A percentile compares a stretch with the other conserved stretches of the same genome.
These are phyloP conservation scores for Coniochaeta pulveracea DNA, from an alignment of 2,329 filamentous ascomycete species.

Conservation along the genomic window DNA sequence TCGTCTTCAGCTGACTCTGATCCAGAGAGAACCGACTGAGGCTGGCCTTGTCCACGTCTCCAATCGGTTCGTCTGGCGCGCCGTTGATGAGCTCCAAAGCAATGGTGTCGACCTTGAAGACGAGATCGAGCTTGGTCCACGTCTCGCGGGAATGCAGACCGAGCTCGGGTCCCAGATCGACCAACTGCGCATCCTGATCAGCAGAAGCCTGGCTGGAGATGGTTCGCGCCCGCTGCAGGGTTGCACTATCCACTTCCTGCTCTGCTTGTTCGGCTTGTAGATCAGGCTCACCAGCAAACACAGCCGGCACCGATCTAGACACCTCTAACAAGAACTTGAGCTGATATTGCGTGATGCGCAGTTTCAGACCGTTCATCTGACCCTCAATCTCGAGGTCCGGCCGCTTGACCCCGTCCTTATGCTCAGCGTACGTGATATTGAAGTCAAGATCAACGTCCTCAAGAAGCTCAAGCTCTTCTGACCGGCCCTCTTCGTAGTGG, in stretches of 20 bases:
- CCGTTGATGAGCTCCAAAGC: constrained; percentile 80
- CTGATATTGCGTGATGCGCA: constrained; percentile 82
- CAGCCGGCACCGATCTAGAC: constrained; percentile 75
- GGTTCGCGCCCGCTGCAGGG: constrained; percentile 35
- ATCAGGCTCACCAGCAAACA: constrained; percentile 66
- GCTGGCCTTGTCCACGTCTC: constrained; percentile 65
- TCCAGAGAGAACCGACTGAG: constrained; percentile 91
- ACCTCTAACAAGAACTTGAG: constrained; percentile 82
- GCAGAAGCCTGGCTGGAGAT: constrained; percentile 23
- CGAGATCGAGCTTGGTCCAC: constrained; percentile 89
- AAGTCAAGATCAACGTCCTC: constrained; percentile 94
- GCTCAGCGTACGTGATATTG: constrained; percentile 83
- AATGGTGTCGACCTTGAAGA: constrained; percentile 81
- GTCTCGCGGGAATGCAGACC: constrained; percentile 54
- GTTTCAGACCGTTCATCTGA: constrained; percentile 84
- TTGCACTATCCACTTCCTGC: constrained; percentile 56
- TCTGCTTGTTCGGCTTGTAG: constrained; percentile 63
- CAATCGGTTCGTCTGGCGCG: constrained; percentile 65
- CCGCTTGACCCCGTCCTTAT: constrained; percentile 62
- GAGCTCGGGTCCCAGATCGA: constrained; percentile 59
- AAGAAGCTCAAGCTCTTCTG: constrained; percentile 90
- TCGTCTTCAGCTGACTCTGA: constrained; percentile 80
- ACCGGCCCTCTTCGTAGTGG: constrained; percentile 59
- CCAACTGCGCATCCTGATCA: constrained; percentile 26
- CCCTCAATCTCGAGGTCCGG: constrained; percentile 90